Conservation (phyloP, 441 rosid genomes). For the Adansonia gregorii region DNA sequence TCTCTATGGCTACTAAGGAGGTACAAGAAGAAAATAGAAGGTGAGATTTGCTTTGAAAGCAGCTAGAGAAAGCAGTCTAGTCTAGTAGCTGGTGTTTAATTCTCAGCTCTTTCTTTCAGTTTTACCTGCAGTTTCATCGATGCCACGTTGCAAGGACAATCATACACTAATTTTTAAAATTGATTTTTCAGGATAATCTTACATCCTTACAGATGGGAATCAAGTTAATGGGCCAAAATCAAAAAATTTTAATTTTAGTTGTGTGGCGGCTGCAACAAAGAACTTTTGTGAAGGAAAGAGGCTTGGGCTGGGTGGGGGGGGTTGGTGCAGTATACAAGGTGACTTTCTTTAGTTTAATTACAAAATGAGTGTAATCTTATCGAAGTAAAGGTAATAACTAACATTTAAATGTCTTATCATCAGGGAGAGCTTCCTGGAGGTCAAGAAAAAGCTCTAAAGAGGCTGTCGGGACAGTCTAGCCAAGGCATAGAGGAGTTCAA, state of each 20-base stretch:
- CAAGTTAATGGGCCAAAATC: constrained; percentile 58
- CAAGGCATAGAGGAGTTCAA: too few relatives aligned
- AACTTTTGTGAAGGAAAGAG: constrained; percentile 70
- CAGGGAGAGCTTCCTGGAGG: constrained; percentile 87
- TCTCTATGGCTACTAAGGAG: constrained; percentile 59
- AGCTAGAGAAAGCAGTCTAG: neutral
- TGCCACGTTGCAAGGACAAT: constrained; percentile 35
- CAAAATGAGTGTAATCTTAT: neutral
- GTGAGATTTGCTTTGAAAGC: constrained; percentile 29
- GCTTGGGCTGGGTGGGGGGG: constrained; percentile 74
- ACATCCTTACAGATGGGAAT: constrained; percentile 53
- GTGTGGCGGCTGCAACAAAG: constrained; percentile 59
- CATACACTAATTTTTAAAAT: constrained; percentile 43
- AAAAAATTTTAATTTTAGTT: constrained; percentile 52
- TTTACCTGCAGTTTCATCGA: constrained; percentile 38
- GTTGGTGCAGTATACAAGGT: constrained; percentile 92
- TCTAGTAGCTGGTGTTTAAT: neutral
- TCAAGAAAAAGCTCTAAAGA: constrained; percentile 81
- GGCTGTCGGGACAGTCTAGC: constrained; percentile 73
- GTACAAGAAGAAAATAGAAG: constrained; percentile 53
- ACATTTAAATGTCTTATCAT: neutral
- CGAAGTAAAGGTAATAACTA: neutral
- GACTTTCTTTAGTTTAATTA: constrained; percentile 16
- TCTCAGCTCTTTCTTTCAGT: constrained; percentile 29
- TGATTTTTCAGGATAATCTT: constrained; percentile 58